Evolutionary conservation across 83 land plant genomes (phyloP), one percentile per base, ranked within the genome.

Genomic region (Diphasiastrum complanatum): DNA sequence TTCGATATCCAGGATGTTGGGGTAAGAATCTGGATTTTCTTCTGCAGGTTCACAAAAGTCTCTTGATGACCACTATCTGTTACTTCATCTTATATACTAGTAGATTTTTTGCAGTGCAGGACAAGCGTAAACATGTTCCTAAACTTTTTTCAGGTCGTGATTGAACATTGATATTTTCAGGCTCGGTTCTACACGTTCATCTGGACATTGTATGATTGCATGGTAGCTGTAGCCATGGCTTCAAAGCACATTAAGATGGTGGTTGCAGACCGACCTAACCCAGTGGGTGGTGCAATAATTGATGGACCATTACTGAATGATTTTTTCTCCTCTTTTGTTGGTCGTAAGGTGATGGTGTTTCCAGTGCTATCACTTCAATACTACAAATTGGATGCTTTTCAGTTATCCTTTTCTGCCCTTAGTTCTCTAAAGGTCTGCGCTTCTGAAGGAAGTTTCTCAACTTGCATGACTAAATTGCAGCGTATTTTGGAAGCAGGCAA

Each of bases 161-260:
- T 3, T 51, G 25, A 25, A 31, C 29, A 1, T 19, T 25, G 1
- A 2, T 23, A 4, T 51, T 16, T 51, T 27, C 54, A 51, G 54
- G 54, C 24, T 18, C 54, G 54, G 14, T 51, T 51, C 12, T 51
- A 51, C 24, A 51, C 54, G 31, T 51, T 25, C 26, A 51, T 51
- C 25, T 51, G 54, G 54, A 51, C 54, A 25, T 51, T 51, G 54
- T 51, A 51, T 51, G 54, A 51, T 51, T 51, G 54, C 54, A 51
- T 51, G 54, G 54, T 51, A 25, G 54, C 54, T 14, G 54, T 31
- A 51, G 54, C 54, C 29, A 51, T 51, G 24, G 25, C 54, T 25
- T 6, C 18, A 51, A 51, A 51, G 24, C 54, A 27, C 29, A 51
- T 51, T 14, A 51, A 51, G 54, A 51, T 51, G 54, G 54, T 51